Percentiles rank a stretch among this genome's conserved stretches.
Evolutionary conservation across 768 basidiomycete genomes (phyloP).

Genomic region (Thelephora aurantiotincta): DNA sequence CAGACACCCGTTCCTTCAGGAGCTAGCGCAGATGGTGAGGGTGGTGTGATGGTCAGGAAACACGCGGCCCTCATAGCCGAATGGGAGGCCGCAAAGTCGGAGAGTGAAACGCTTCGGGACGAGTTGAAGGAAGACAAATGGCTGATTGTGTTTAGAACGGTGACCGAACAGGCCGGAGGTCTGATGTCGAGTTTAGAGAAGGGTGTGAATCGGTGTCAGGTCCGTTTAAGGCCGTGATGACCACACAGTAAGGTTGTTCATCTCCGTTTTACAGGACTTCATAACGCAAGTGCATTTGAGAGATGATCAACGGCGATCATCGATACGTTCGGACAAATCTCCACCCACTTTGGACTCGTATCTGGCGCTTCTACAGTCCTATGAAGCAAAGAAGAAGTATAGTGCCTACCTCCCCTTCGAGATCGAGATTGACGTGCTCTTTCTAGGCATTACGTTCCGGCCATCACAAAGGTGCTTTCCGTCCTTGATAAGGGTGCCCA

Average conservation of each 20-base stretch:
- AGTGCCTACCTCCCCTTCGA: conserved; percentile 9
- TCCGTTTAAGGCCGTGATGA: conserved; percentile 19
- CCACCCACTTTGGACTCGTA: conserved; percentile 48
- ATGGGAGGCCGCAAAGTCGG: conserved; percentile 72
- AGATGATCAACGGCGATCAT: conserved; percentile 33
- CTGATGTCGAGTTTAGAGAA: conserved; percentile 98
- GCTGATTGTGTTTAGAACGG: conserved; percentile 89
- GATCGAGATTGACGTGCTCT: not conserved
- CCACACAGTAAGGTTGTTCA: not conserved
- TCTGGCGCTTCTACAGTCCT: conserved; percentile 54
- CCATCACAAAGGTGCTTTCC: conserved; percentile 80
- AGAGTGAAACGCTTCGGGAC: conserved; percentile 70
- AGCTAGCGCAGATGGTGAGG: conserved; percentile 22
- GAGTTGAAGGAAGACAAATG: conserved; percentile 97
- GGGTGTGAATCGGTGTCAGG: conserved; percentile 81
- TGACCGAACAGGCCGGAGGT: conserved; percentile 88
- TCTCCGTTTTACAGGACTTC: conserved; percentile 46
- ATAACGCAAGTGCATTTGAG: conserved; percentile 64
- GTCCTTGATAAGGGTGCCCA: conserved; percentile 91
- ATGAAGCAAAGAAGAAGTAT: conserved; percentile 81
- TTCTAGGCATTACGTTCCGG: conserved; percentile 84
- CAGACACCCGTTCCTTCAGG: conserved; percentile 26
- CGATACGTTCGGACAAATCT: conserved; percentile 35
- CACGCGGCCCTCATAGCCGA: conserved; percentile 58
- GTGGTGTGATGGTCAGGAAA: conserved; percentile 49